Percentiles rank a stretch among this genome's conserved stretches.
Conservation (phyloP, 2,329 filamentous ascomycete genomes). For the Penicillium glabrum region DNA sequence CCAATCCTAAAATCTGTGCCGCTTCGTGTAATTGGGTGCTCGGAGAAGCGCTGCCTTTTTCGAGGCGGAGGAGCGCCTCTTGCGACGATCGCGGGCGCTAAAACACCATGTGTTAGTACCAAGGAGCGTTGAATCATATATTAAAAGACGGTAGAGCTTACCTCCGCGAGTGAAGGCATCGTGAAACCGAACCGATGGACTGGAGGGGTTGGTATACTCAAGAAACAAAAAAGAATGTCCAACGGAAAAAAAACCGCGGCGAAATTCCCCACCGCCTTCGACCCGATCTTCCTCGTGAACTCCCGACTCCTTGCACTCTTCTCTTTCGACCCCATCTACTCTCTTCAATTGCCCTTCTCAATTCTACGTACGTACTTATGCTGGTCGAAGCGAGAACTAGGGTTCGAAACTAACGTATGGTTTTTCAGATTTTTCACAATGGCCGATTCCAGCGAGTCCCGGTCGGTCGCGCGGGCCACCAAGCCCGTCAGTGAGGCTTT, state of each 20-base stretch:
- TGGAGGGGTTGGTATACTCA: conserved; percentile 10
- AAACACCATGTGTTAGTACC: conserved; percentile 12
- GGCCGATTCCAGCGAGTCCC: conserved; percentile 57
- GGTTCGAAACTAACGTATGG: conserved; percentile 14
- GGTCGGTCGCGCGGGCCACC: conserved; percentile 62
- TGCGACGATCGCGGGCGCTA: conserved; percentile 43
- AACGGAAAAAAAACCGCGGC: conserved; percentile 30
- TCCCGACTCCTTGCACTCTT: conserved; percentile 25
- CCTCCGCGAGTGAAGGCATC: conserved; percentile 40
- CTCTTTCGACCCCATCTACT: conserved; percentile 14
- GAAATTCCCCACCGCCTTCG: conserved; percentile 43
- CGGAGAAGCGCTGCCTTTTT: conserved; percentile 43
- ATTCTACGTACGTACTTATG: conserved; percentile 14
- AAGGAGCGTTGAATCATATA: neutral
- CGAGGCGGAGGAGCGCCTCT: conserved; percentile 46
- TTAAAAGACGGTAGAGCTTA: conserved; percentile 20
- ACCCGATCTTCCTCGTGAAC: conserved; percentile 25
- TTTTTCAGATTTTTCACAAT: conserved; percentile 43
- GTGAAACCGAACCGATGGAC: conserved; percentile 21
- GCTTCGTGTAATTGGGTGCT: conserved; percentile 43
- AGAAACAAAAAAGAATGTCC: conserved; percentile 22
- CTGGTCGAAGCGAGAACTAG: too few species aligned
- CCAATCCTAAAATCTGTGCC: conserved; percentile 43
- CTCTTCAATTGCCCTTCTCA: conserved; percentile 17
- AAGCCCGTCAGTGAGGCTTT: conserved; percentile 94